A percentile compares a stretch with the other conserved stretches of the same genome.
These are phyloP conservation scores for Quercus robur DNA, from an alignment of 306 rosid genomes.

Conservation along the genomic window DNA sequence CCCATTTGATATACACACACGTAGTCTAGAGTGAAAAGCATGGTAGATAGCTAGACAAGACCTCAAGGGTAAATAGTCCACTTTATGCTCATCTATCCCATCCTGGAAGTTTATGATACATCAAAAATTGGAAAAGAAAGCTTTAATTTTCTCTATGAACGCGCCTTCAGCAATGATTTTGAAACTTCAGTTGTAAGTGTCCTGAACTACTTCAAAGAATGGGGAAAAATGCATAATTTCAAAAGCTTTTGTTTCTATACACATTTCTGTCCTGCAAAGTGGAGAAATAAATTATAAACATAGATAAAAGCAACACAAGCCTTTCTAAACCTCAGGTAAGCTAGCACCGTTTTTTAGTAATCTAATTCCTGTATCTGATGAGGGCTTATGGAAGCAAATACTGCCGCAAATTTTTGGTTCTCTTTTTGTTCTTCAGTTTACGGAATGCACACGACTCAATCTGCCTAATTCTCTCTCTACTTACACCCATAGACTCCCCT, in stretches of 20 bases:
- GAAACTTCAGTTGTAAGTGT: background rate
- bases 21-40: too few relatives aligned
- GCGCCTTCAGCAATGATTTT: background rate
- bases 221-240: slow-evolving; percentile 13
- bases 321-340: slow-evolving; percentile 19
- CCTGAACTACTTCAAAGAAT: slow-evolving; percentile 9
- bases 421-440: slow-evolving; percentile 87
- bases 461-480: slow-evolving; percentile 95
- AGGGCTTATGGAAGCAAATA: slow-evolving; percentile 57
- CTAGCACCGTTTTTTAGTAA: slow-evolving; percentile 16
- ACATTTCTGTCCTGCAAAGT: slow-evolving; percentile 13
- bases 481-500: slow-evolving; percentile 89
- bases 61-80: too few relatives aligned
- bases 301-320: slow-evolving; percentile 13
- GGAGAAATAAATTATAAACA: slow-evolving; percentile 9
- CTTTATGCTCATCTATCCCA: too few relatives aligned
- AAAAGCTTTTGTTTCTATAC: slow-evolving; percentile 39
- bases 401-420: slow-evolving; percentile 83
- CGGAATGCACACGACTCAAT: slow-evolving; percentile 84
- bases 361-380: slow-evolving; percentile 22
- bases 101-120: too few relatives aligned
- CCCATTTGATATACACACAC: too few relatives aligned
- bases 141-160: background rate
- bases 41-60: too few relatives aligned
- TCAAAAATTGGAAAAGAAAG: too few relatives aligned